phyloP scores from a whole-genome alignment of 768 basidiomycete genomes.

The Lepiota venenata region DNA sequence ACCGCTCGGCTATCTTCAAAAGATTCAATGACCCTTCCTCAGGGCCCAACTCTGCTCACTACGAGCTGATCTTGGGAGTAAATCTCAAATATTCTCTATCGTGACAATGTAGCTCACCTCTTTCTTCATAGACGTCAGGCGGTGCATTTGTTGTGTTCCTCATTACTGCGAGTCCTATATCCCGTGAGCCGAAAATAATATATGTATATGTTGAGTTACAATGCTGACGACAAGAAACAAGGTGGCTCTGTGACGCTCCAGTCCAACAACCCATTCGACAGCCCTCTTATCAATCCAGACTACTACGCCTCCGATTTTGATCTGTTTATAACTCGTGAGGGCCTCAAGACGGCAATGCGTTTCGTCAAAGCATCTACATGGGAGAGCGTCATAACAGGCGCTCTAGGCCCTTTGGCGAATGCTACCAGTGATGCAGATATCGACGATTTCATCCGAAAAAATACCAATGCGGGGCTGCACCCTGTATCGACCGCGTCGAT shows the following conservation, averaged over 20 bases:
- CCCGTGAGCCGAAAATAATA: conserved; percentile 21
- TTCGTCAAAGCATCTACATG: conserved; percentile 7
- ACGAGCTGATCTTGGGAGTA: conserved; percentile 30
- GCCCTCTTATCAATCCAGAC: conserved; percentile 37
- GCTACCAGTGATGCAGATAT: conserved; percentile 1
- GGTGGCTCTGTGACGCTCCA: conserved; percentile 29
- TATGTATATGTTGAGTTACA: conserved; percentile 20
- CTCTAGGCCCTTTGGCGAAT: background rate
- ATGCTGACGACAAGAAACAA: conserved; percentile 1
- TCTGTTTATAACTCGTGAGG: conserved; percentile 22
- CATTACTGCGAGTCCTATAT: conserved; percentile 21
- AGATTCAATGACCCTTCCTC: conserved; percentile 27
- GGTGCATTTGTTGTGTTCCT: conserved; percentile 19
- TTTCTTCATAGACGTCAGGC: conserved; percentile 14
- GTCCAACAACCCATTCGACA: conserved; percentile 38
- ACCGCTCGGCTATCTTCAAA: conserved; percentile 24
- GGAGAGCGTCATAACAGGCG: conserved; percentile 5
- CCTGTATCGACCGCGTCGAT: conserved; percentile 29
- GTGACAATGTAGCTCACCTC: background rate
- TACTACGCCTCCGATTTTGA: conserved; percentile 8
- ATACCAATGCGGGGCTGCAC: conserved; percentile 22
- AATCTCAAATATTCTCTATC: background rate
- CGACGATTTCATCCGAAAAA: conserved; percentile 16
- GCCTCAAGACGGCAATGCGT: conserved; percentile 8
- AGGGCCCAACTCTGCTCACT: conserved; percentile 30